Percentiles rank a stretch among this genome's conserved stretches.
These are phyloP conservation scores for Plasmodium vivax DNA, from an alignment of 169 alveolate genomes.

Conservation along the genomic window DNA sequence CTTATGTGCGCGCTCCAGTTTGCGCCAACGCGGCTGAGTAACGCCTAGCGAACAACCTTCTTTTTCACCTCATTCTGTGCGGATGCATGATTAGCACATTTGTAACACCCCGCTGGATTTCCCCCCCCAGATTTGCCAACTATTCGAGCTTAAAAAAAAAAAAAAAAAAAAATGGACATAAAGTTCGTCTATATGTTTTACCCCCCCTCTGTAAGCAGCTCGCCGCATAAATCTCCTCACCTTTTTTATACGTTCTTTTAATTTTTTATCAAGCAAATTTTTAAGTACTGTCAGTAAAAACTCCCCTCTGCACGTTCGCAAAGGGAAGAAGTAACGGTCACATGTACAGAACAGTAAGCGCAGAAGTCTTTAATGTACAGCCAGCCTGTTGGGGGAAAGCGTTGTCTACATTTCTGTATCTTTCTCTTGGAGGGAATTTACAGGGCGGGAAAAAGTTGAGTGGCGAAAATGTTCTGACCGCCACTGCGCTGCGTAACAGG, in stretches of 20 bases:
- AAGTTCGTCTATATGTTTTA: neutral
- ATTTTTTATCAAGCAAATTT: neutral
- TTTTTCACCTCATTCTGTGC: neutral
- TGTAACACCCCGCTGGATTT: neutral
- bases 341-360: neutral
- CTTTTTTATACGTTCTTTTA: neutral
- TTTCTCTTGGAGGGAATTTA: neutral
- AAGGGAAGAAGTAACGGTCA: neutral
- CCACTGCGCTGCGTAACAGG: neutral
- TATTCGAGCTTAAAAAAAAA: neutral
- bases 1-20: neutral
- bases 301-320: neutral
- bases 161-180: neutral
- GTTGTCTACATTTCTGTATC: neutral
- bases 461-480: neutral
- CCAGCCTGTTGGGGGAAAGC: neutral
- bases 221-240: neutral
- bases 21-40: neutral
- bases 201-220: neutral
- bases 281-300: neutral
- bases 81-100: neutral
- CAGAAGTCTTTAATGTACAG: constrained; percentile 1
- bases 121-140: neutral
- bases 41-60: neutral
- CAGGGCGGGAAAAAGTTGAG: neutral